Evolutionary conservation across 1,284 basidiomycete species (phyloP).

Genomic region (Sporisorium graminicola): DNA sequence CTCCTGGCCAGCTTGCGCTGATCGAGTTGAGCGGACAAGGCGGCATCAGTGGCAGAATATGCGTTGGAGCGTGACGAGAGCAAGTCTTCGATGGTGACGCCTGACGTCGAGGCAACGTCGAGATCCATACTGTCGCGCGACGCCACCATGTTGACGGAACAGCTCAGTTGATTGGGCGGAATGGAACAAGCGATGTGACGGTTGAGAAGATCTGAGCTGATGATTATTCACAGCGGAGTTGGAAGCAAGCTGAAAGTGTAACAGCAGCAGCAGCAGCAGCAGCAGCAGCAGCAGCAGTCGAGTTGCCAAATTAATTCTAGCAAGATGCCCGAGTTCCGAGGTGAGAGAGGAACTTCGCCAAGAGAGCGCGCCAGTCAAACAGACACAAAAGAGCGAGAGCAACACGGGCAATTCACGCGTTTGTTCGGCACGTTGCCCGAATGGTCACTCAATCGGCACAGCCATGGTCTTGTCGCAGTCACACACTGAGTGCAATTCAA

Average conservation of each 20-base stretch:
- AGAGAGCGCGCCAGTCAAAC: background rate
- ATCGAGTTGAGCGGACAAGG: conserved; percentile 55
- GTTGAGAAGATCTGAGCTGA: background rate
- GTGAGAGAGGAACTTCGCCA: background rate
- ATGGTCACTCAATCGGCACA: background rate
- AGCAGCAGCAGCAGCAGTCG: background rate
- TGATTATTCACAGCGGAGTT: background rate
- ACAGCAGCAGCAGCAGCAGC: too few relatives aligned
- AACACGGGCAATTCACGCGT: background rate
- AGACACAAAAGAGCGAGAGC: background rate
- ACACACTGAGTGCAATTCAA: background rate
- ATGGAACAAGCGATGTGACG: background rate
- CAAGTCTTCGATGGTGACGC: conserved; percentile 45
- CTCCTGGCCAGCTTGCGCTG: conserved; percentile 83
- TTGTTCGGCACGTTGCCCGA: conserved; percentile 6
- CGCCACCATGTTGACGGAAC: background rate
- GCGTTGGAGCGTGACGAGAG: conserved; percentile 27
- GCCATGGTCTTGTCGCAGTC: background rate
- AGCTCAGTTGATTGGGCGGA: conserved; percentile 9
- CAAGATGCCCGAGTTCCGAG: background rate
- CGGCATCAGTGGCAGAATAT: conserved; percentile 49
- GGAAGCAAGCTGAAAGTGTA: background rate
- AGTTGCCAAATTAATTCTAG: background rate
- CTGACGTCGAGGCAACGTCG: conserved; percentile 17
- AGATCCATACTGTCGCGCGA: conserved; percentile 28